Evolutionary conservation across 2,329 filamentous ascomycete species (phyloP), one percentile per base, ranked within the genome.

Genomic region (Trichothecium roseum): DNA sequence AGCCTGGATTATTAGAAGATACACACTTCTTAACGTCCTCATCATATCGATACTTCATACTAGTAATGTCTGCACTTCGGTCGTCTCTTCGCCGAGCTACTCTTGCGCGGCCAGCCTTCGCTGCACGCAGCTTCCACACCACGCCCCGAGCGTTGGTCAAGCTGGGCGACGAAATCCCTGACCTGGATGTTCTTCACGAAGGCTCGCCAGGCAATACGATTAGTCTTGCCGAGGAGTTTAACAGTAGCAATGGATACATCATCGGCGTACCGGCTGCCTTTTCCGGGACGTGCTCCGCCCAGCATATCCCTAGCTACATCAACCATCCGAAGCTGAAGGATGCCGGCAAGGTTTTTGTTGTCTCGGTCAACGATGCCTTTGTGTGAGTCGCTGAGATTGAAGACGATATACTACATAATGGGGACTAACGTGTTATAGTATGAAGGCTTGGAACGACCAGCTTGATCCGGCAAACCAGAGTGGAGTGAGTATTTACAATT

Each of bases 331-430:
- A 80, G 56, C 70, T 93, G 48, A 84, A 84, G 63, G 69, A 80
- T 41, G 85, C 84, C 20, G 88, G 87, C 33, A 70, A 82, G 51
- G 84, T 94, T 31, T 94, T 93, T 52, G 85, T 96, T 28, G 78
- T 96, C 38, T 79, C 84, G 13, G 88, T 95, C 54, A 96, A 96
- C 56, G 89, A 96, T 56, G 76, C 87, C 15, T 95, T 95, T 56
- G 88, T 94, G 84, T 93, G 68, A 62, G 83, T 29, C 13, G 24
- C 24, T 8, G 24, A 27, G 24, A n/a, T 8, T 8, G 24, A 27
- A n/a, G 24, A 27, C 24, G 24, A n/a, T 8, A 8, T n/a, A 27
- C 24, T 27, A 16, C 22, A 37, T 24, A n/a, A n/a, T n/a, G n/a
- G n/a, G n/a, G n/a, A n/a, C n/a, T n/a, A n/a, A n/a, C n/a, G n/a